Base-by-base conservation (phyloP, 2,329 filamentous ascomycete genomes). In the Cladosporium sp. region DNA sequence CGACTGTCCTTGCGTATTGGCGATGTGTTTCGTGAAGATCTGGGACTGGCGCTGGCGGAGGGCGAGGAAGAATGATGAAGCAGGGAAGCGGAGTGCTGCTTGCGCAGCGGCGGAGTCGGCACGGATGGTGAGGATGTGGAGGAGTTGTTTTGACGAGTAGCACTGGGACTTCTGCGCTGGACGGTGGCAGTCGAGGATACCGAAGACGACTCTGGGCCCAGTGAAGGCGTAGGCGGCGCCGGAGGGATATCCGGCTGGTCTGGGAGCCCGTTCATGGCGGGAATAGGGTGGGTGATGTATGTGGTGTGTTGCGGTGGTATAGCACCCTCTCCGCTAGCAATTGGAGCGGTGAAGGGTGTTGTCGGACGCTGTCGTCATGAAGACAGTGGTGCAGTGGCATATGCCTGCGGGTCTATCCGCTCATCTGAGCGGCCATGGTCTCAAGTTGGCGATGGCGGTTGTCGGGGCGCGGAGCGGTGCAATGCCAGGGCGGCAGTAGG, bases 21-120 rank as follows among this genome's bases (percentile, higher is more conserved):
- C 42, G 73, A 76, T 25, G 68, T 66, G 57, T 75, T 74, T 52
- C 74, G 67, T 36, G 73, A 76, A 20, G 72, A 70, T 52, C 66
- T 61, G 32, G 74, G 73, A 54, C 72, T 75, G 49, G 63, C 64
- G 45, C 64, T 60, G 7, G 65, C 62, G 29, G 72, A 72, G 16
- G 69, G 54, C 18, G 63, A 61, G 7, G 55, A 40, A 41, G 50
- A 53, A 6, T 51, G 52, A 12, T 60, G 59, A n/a, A 59, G 51
- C 30, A 64, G 55, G 15, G 55, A 63, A 25, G 48, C 58, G 12
- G 63, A 66, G 12, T 61, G 55, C 19, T 63, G 60, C 49, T 57
- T 59, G 20, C 55, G 55, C 15, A 57, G 38, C 40, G 50, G 41
- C 11, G 55, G 51, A 29, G 51, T 43, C 9, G 47, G 42, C 15